Conservation (phyloP, 495 filamentous ascomycete genomes). For the Tuber melanosporum region DNA sequence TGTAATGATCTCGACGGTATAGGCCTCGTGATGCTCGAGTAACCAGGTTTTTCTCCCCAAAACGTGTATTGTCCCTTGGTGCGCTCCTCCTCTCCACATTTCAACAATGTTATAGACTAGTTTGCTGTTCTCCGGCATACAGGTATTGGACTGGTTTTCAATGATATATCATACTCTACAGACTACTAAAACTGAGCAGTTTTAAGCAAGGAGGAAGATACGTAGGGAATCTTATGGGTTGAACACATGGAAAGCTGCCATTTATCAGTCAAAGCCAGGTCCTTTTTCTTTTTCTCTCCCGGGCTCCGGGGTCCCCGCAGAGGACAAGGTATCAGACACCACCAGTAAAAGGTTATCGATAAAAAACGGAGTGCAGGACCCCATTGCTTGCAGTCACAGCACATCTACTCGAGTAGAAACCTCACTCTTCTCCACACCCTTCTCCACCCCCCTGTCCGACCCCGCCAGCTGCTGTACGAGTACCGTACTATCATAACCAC, state of each 20-base stretch:
- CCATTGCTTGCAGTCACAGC: neutral
- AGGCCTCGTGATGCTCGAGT: neutral
- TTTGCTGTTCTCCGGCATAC: neutral
- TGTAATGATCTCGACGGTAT: neutral
- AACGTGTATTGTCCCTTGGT: neutral
- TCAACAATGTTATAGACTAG: neutral
- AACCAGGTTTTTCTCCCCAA: neutral
- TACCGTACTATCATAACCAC: neutral
- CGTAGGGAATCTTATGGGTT: neutral
- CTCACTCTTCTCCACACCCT: neutral
- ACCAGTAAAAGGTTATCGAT: neutral
- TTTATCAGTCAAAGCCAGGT: neutral
- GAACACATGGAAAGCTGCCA: slow-evolving; percentile 3
- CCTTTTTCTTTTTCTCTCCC: slow-evolving; percentile 1
- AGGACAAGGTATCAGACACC: neutral
- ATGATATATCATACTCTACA: neutral
- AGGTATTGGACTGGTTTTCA: neutral
- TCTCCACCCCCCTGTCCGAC: neutral
- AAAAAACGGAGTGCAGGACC: neutral
- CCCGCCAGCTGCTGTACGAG: neutral
- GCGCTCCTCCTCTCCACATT: neutral
- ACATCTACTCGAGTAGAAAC: neutral
- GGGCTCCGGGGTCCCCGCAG: neutral
- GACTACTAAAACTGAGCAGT: neutral
- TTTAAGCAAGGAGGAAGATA: neutral